Percentiles rank a stretch among this genome's conserved stretches.
Conservation (phyloP, 192 early-diverging fungal genomes). For the Bifiguratus adelaidae region DNA sequence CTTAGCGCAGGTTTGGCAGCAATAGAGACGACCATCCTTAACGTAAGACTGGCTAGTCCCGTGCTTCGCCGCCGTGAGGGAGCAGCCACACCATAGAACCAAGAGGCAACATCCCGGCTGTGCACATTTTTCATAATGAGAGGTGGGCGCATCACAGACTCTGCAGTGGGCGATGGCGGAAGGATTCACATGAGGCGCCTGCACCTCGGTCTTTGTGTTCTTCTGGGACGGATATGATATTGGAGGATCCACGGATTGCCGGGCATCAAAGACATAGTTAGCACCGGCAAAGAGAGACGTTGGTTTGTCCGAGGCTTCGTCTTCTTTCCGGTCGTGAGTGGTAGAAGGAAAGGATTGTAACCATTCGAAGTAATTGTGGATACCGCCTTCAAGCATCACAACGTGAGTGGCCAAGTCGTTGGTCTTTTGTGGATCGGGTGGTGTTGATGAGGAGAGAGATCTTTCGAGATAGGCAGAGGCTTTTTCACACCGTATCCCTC, state of each 20-base stretch:
- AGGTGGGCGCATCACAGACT: constrained; percentile 9
- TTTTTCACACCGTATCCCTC: constrained; percentile 42
- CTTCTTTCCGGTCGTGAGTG: neutral
- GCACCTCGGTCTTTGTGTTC: neutral
- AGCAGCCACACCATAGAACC: constrained; percentile 33
- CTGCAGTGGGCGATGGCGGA: constrained; percentile 23
- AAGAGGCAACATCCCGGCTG: constrained; percentile 37
- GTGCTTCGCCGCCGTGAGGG: too few relatives aligned
- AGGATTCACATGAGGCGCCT: neutral
- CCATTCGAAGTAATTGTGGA: constrained; percentile 67
- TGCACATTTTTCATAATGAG: constrained; percentile 35
- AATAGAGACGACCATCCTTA: constrained; percentile 13
- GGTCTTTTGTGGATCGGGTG: too few relatives aligned
- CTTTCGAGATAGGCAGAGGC: constrained; percentile 41
- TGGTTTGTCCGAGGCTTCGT: neutral
- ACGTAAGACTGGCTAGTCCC: neutral
- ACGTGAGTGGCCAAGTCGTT: constrained; percentile 23
- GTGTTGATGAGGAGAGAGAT: constrained; percentile 18
- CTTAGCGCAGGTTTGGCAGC: constrained; percentile 24
- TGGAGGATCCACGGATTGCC: constrained; percentile 33
- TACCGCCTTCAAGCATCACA: constrained; percentile 57
- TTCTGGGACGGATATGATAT: neutral
- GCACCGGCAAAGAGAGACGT: constrained; percentile 19
- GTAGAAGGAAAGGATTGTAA: constrained; percentile 7
- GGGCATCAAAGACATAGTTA: constrained; percentile 68